Base-by-base conservation (phyloP, 768 basidiomycete species). In the Tulasnella sp. region DNA sequence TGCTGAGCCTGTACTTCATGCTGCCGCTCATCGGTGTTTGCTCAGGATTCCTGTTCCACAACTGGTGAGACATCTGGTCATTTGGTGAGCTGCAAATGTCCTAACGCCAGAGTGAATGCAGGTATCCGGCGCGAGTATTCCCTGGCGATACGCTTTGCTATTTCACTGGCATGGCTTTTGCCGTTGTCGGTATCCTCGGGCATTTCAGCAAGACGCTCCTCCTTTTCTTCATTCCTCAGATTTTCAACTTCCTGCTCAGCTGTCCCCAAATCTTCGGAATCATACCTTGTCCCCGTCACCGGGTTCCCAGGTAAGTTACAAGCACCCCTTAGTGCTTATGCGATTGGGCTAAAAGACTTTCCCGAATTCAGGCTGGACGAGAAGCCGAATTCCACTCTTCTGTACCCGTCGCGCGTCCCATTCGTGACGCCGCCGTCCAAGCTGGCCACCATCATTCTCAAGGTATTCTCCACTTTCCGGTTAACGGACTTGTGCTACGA, bases 1-100 rank as follows among this genome's bases (percentile, higher is more conserved):
- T 98, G n/a, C 93, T 98, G 86, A 97, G 96, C 84, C 83, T 97
- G 68, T 99, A 98, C 86, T 98, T 99, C 83, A 98, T 99, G 96
- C 86, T 96, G 42, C 98, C 98, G 6, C 88, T 99, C 36, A 91
- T 97, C 0, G 97, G 94, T 0, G 94, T 98, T 31, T 97, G 96
- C 83, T 83, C 89, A 0, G 98, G 93, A 4, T 94, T 99, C 85
- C 86, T 98, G 83, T 97, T 94, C 85, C 96, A 98, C 84, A 99
- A 99, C 84, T 98, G 97, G 98, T 96, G 77, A 72, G 93, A 6
- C 46, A 12, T 6, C 9, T 6, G 73, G 3, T 6, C 24, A 34
- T 24, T 27, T 21, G 4, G 2, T n/a, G 44, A 16, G 14, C 24
- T 36, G 19, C 3, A 34, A 21, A 12, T 27, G 38, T 16, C 44